These are phyloP conservation scores for Sparassis latifolia DNA, from an alignment of 1,284 basidiomycete species.

Conservation along the genomic window DNA sequence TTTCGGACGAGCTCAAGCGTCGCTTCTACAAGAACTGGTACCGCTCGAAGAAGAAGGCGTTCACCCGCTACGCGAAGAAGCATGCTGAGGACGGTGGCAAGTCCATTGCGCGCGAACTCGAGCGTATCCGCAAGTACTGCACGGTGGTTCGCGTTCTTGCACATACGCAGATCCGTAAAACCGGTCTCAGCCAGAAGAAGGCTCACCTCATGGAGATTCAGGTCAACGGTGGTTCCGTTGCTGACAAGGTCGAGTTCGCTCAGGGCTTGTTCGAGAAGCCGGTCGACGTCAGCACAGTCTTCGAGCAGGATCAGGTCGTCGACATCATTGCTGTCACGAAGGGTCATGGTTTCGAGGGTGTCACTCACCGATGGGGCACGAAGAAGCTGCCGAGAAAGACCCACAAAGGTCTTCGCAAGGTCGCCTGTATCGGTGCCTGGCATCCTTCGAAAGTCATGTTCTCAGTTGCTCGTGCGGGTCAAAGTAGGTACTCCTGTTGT, in stretches of 20 bases:
- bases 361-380: conserved; percentile 98
- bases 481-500: conserved; percentile 55
- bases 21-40: conserved; percentile 99
- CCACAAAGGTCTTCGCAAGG: conserved; percentile 99
- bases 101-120: conserved; percentile 91
- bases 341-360: conserved; percentile 99
- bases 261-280: conserved; percentile 97
- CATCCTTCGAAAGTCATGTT: conserved; percentile 99
- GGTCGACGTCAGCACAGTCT: conserved; percentile 79
- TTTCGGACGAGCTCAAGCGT: conserved; percentile 90
- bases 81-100: conserved; percentile 94
- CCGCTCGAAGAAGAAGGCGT: conserved; percentile 99
- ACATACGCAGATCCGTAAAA: conserved; percentile 98
- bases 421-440: conserved; percentile 99
- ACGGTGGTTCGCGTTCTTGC: conserved; percentile 99
- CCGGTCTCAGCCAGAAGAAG: conserved; percentile 98
- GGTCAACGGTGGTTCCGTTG: conserved; percentile 94
- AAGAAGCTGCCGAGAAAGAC: conserved; percentile 99
- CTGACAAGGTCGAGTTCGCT: conserved; percentile 98
- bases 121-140: conserved; percentile 99
- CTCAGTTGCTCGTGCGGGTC: conserved; percentile 99
- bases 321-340: conserved; percentile 99
- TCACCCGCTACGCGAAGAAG: conserved; percentile 99
- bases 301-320: conserved; percentile 96
- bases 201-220: conserved; percentile 99